These are phyloP conservation scores for Crithidia sp. DNA, from an alignment of 208 protist species.

Conservation along the genomic window DNA sequence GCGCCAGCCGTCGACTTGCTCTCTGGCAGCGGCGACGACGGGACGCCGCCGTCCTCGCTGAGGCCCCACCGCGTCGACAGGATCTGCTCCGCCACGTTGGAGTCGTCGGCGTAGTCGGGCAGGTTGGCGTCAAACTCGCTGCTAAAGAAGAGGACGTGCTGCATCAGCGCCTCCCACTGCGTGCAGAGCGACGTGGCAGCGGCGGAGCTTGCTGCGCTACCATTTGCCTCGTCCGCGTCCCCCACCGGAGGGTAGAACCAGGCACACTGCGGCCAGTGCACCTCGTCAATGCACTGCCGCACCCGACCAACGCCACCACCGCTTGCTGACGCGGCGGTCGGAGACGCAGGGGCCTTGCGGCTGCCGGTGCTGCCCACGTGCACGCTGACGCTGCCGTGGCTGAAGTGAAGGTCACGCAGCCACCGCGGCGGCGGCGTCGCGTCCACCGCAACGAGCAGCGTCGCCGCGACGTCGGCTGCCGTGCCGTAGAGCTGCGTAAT, in stretches of 20 bases:
- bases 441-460: constrained; percentile 27
- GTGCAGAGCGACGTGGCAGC: constrained; percentile 23
- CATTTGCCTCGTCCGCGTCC: constrained; percentile 13
- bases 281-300: constrained; percentile 13
- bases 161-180: constrained; percentile 29
- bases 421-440: constrained; percentile 23
- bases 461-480: constrained; percentile 11
- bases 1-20: not conserved
- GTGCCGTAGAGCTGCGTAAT: constrained; percentile 17
- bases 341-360: not conserved
- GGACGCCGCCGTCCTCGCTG: not conserved
- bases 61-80: constrained; percentile 32
- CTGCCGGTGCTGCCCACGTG: not conserved
- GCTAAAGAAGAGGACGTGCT: constrained; percentile 48
- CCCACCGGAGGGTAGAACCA: constrained; percentile 37
- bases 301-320: too few relatives aligned
- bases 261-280: constrained; percentile 30
- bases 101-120: constrained; percentile 27
- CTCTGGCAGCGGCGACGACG: not conserved
- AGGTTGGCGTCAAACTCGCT: constrained; percentile 36
- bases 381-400: constrained; percentile 14
- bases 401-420: constrained; percentile 23
- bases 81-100: constrained; percentile 30
- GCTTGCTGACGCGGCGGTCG: not conserved
- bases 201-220: not conserved